A percentile compares a stretch with the other conserved stretches of the same genome.
phyloP scores from a whole-genome alignment of 805 yeast species.

The Saccharomycopsis sp. region DNA sequence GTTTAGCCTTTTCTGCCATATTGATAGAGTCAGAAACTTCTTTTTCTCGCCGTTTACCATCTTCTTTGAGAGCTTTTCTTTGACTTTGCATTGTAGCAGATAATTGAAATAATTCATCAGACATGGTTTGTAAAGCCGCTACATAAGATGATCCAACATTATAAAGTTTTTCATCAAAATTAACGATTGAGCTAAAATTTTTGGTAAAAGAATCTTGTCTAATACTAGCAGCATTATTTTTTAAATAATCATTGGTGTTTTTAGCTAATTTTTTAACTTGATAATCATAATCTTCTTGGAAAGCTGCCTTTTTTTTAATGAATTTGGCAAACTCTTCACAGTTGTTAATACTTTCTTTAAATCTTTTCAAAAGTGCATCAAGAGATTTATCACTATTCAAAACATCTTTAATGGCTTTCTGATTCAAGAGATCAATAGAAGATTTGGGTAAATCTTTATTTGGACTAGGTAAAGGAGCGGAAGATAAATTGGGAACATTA shows the following conservation, averaged over 20 bases:
- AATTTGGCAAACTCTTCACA: slow-evolving; percentile 80
- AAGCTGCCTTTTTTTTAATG: slow-evolving; percentile 63
- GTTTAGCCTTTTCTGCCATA: slow-evolving; percentile 81
- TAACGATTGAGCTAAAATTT: slow-evolving; percentile 59
- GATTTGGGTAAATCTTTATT: slow-evolving; percentile 21
- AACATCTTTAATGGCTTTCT: slow-evolving; percentile 39
- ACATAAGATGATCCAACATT: slow-evolving; percentile 69
- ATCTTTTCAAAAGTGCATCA: slow-evolving; percentile 56
- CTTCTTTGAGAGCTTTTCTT: slow-evolving; percentile 74
- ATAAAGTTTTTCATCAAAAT: slow-evolving; percentile 66
- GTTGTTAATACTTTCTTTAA: slow-evolving; percentile 71
- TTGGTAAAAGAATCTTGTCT: slow-evolving; percentile 56
- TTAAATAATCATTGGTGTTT: slow-evolving; percentile 40
- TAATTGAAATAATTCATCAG: slow-evolving; percentile 70
- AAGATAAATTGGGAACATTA: too few species aligned
- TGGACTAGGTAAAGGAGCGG: neutral
- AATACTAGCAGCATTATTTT: slow-evolving; percentile 31
- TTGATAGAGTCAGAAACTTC: slow-evolving; percentile 74
- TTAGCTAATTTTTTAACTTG: slow-evolving; percentile 65
- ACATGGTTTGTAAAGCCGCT: slow-evolving; percentile 72
- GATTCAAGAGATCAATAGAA: slow-evolving; percentile 32
- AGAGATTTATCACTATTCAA: slow-evolving; percentile 67
- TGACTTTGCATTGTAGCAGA: slow-evolving; percentile 57
- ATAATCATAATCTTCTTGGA: slow-evolving; percentile 68
- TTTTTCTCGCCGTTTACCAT: slow-evolving; percentile 70